These are phyloP conservation scores for Amanita pallidorosea DNA, from an alignment of 768 basidiomycete species.

Conservation along the genomic window DNA sequence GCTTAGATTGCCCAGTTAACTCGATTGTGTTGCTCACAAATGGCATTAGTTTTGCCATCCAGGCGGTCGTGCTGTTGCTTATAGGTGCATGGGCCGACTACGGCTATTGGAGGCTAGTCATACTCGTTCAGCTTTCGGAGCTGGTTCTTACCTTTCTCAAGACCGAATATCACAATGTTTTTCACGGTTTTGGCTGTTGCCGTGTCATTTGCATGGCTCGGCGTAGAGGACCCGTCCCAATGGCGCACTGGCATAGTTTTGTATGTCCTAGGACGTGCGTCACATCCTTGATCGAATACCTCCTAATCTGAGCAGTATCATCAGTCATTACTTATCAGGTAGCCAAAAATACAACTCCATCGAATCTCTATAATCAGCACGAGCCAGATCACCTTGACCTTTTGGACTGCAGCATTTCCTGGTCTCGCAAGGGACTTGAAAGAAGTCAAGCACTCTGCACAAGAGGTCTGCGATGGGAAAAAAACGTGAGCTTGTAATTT, in stretches of 20 bases:
- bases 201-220: constrained; percentile 72
- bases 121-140: neutral
- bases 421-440: constrained; percentile 63
- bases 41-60: constrained; percentile 70
- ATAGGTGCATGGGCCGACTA: constrained; percentile 80
- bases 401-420: constrained; percentile 80
- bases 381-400: constrained; percentile 52
- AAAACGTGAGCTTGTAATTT: constrained; percentile 32
- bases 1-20: constrained; percentile 36
- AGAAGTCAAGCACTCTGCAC: constrained; percentile 47
- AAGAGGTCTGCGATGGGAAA: constrained; percentile 23
- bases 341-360: neutral
- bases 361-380: neutral
- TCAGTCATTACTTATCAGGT: constrained; percentile 68
- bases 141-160: constrained; percentile 12
- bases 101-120: constrained; percentile 53
- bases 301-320: constrained; percentile 1
- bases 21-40: constrained; percentile 73
- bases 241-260: constrained; percentile 54
- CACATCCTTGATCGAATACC: neutral
- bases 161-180: constrained; percentile 70
- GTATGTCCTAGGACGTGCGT: constrained; percentile 56
- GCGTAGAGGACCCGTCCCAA: constrained; percentile 51
- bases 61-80: constrained; percentile 51
- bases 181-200: constrained; percentile 58